A percentile compares a stretch with the other conserved stretches of the same genome.
phyloP scores from a whole-genome alignment of 2,329 filamentous ascomycete species.

The Tolypocladium tundrense region DNA sequence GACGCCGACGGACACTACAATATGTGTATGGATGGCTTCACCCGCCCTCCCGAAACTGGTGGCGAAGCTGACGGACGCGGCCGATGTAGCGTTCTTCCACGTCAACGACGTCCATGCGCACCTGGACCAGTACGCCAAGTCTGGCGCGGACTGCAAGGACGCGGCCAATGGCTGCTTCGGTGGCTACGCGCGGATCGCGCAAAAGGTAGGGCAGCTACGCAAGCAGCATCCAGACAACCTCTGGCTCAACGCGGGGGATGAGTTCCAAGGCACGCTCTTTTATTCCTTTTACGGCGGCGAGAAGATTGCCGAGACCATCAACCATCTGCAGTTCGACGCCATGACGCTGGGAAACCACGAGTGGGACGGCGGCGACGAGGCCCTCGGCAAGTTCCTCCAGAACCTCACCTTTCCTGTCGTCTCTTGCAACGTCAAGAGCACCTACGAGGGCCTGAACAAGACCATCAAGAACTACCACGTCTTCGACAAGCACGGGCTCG shows the following conservation, averaged over 20 bases:
- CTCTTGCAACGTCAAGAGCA: conserved; percentile 53
- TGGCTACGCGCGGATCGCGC: conserved; percentile 55
- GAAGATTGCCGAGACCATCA: conserved; percentile 58
- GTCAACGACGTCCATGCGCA: conserved; percentile 62
- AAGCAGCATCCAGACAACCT: conserved; percentile 49
- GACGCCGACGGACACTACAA: not conserved
- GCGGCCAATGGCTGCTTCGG: conserved; percentile 50
- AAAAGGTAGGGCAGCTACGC: conserved; percentile 45
- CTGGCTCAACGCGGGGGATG: conserved; percentile 57
- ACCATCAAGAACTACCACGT: conserved; percentile 57
- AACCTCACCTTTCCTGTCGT: conserved; percentile 57
- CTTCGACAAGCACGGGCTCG: conserved; percentile 49
- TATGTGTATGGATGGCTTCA: not conserved
- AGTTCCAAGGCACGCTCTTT: conserved; percentile 60
- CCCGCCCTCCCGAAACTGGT: not conserved
- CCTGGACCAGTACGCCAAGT: conserved; percentile 50
- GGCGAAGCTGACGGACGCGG: not conserved
- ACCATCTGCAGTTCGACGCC: conserved; percentile 54
- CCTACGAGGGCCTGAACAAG: conserved; percentile 46
- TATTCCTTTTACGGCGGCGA: conserved; percentile 57
- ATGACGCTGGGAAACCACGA: conserved; percentile 62
- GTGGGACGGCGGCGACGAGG: conserved; percentile 54
- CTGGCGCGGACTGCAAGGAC: conserved; percentile 50
- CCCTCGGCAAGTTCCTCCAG: conserved; percentile 49
- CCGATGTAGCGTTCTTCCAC: conserved; percentile 47